Conservation (phyloP, 2,329 filamentous ascomycete genomes). For the Pseudopithomyces chartarum region DNA sequence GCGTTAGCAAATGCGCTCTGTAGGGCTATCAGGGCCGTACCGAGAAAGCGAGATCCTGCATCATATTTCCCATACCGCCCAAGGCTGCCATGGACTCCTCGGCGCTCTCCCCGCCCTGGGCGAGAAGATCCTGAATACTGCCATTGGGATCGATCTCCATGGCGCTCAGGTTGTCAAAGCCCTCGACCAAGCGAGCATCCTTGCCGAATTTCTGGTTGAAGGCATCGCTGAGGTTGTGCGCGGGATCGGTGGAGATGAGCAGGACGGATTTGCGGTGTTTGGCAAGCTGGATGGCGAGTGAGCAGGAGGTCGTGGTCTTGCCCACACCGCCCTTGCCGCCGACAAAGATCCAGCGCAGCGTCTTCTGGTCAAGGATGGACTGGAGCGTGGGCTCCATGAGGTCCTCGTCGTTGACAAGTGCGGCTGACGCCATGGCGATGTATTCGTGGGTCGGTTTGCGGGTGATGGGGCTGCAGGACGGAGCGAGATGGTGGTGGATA, state of each 20-base stretch:
- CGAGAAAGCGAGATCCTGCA: constrained; percentile 97
- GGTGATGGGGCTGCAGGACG: neutral
- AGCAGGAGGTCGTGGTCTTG: constrained; percentile 99
- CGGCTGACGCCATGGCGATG: constrained; percentile 45
- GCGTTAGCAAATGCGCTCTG: neutral
- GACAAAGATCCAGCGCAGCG: constrained; percentile 98
- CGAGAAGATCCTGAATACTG: constrained; percentile 92
- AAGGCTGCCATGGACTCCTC: constrained; percentile 72
- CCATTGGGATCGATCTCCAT: constrained; percentile 99
- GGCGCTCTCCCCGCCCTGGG: constrained; percentile 73
- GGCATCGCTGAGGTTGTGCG: constrained; percentile 96
- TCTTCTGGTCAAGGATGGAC: constrained; percentile 92
- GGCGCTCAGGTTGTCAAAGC: constrained; percentile 90
- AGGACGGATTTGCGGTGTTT: constrained; percentile 93
- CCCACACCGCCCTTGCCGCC: constrained; percentile 98
- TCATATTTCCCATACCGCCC: constrained; percentile 84
- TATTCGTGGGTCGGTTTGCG: neutral
- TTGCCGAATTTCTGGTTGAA: constrained; percentile 99
- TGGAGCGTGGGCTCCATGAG: constrained; percentile 90
- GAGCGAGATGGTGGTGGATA: neutral
- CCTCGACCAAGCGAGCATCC: constrained; percentile 89
- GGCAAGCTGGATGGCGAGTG: constrained; percentile 95
- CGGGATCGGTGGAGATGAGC: constrained; percentile 97
- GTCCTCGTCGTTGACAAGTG: constrained; percentile 64
- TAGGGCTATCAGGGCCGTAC: constrained; percentile 56